Evolutionary conservation across 2,329 filamentous ascomycete species (phyloP), one percentile per base, ranked within the genome.

Genomic region (Decorospora gaudefroyi): DNA sequence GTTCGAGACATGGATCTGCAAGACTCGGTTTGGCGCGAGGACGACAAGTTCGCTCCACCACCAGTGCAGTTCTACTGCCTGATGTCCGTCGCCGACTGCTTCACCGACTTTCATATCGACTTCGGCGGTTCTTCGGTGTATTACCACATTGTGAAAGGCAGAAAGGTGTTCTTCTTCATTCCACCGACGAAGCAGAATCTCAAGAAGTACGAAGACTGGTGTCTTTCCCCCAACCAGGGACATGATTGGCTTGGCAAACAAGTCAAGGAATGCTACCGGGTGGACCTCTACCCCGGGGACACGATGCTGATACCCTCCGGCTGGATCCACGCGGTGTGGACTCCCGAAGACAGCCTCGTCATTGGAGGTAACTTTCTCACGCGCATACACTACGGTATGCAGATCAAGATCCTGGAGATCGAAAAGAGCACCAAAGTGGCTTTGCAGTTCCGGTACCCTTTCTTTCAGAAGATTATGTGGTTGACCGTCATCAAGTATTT

Each of bases 291-390:
- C 35, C 81, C 82, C 50, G 84, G 84, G 22, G 84, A 87, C 60
- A 87, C 84, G 3, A 86, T 86, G 79, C 72, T 87, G 29, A 87
- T 87, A 51, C 84, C 84, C 4, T 85, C 84, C 22, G 84, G 84
- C 13, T 87, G 84, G 84, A 87, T 87, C 38, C 84, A 87, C 59
- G 83, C 84, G 16, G 84, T 87, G 6, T 86, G 84, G 81, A 87
- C 84, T 7, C 84, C 84, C 0, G 79, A 83, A 55, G 83, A 86
- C 58, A 86, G 83, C 57, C 69, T 87, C 34, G 84, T 87, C 18
- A 85, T 87, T 49, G 84, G 84, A n/a, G 84, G 84, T 37, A 87
- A 87, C 58, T 87, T 86, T 57, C 71, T 87, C 30, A 86, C 83
- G 4, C 73, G 79, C 42, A 74, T 85, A 65, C 82, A 85, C 46